phyloP scores from a whole-genome alignment of 2,329 filamentous ascomycete genomes.

The Didymella exigua region DNA sequence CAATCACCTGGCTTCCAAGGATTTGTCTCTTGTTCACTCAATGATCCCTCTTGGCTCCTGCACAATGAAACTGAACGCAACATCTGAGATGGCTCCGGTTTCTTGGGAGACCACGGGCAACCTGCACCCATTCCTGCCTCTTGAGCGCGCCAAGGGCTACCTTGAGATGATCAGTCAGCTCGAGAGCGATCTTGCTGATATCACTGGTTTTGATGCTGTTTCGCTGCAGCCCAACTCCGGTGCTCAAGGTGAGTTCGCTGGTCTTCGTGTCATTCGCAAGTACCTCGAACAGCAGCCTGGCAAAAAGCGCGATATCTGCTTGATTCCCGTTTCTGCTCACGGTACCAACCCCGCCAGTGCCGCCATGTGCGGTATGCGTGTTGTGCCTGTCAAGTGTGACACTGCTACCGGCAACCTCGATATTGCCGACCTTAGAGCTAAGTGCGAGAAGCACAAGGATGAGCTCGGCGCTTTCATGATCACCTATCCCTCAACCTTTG shows the following conservation, averaged over 20 bases:
- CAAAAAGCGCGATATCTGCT: conserved; percentile 83
- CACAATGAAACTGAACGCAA: conserved; percentile 97
- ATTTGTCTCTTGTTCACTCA: conserved; percentile 90
- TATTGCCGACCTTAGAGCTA: conserved; percentile 80
- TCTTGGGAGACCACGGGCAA: conserved; percentile 76
- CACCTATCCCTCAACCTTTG: conserved; percentile 93
- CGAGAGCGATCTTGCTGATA: conserved; percentile 75
- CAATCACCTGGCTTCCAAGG: conserved; percentile 89
- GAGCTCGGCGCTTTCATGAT: conserved; percentile 94
- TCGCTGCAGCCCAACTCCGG: conserved; percentile 95
- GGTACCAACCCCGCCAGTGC: conserved; percentile 95
- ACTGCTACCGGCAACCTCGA: conserved; percentile 86
- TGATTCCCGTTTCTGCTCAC: conserved; percentile 94
- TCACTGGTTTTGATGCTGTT: conserved; percentile 89
- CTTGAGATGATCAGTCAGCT: conserved; percentile 71
- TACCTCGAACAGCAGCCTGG: conserved; percentile 72
- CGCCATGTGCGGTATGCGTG: conserved; percentile 93
- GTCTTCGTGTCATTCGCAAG: conserved; percentile 84
- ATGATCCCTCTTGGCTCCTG: conserved; percentile 98
- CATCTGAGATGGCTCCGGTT: conserved; percentile 89
- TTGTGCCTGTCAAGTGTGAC: conserved; percentile 91
- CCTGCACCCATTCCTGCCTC: conserved; percentile 79
- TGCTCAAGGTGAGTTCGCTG: conserved; percentile 93
- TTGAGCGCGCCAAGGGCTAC: conserved; percentile 70
- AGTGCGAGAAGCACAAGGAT: conserved; percentile 85